These are phyloP conservation scores for Suillus fuscotomentosus DNA, from an alignment of 768 basidiomycete genomes.

Conservation along the genomic window DNA sequence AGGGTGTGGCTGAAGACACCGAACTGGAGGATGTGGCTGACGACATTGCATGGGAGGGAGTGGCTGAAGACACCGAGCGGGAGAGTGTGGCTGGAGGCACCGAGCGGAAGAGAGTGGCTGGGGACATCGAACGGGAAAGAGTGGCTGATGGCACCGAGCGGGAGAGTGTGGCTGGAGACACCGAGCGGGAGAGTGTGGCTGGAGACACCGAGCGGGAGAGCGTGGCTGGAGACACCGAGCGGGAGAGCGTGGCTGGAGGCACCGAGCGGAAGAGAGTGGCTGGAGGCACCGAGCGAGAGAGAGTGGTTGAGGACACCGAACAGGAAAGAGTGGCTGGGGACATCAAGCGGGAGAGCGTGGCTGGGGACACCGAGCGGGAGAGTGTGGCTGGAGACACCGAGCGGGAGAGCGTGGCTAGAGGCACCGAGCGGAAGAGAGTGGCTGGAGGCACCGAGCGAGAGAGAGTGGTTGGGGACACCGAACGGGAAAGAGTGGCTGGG, in stretches of 20 bases:
- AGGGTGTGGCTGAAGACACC: not conserved
- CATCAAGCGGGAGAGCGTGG: not conserved
- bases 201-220: no score
- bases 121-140: fast-evolving
- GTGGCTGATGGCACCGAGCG: not conserved
- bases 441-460: not conserved
- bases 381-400: no score
- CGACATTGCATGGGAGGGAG: no score
- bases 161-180: no score
- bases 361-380: not conserved
- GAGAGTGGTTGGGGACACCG: no score
- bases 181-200: no score
- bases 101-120: not conserved
- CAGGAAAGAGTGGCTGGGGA: no score
- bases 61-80: not conserved
- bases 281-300: fast-evolving
- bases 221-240: no score
- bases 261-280: not conserved
- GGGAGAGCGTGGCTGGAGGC: not conserved
- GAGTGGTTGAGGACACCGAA: not conserved
- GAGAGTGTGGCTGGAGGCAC: no score
- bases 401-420: not conserved
- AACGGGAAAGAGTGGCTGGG: no score
- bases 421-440: no score
- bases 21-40: not conserved